phyloP scores from a whole-genome alignment of 2,329 filamentous ascomycete genomes.

The Diaporthe vexans region DNA sequence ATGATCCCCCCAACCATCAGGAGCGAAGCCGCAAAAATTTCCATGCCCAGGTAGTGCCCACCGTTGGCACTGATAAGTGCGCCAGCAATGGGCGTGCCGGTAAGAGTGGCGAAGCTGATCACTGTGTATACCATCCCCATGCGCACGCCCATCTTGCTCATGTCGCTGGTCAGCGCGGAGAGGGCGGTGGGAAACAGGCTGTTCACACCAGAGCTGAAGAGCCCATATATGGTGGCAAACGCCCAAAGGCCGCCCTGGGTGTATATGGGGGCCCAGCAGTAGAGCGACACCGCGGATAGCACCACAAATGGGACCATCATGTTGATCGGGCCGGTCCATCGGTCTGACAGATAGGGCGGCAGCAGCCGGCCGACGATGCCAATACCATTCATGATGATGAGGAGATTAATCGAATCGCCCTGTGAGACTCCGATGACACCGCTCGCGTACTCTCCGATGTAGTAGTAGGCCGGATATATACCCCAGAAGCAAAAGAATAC shows the following conservation, averaged over 20 bases:
- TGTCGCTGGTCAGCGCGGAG: slow-evolving; percentile 65
- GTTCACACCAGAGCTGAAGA: slow-evolving; percentile 74
- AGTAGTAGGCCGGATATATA: slow-evolving; percentile 72
- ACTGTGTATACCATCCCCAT: slow-evolving; percentile 72
- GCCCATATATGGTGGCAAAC: slow-evolving; percentile 74
- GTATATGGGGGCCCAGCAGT: slow-evolving; percentile 72
- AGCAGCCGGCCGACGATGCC: slow-evolving; percentile 70
- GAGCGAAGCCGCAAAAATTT: slow-evolving; percentile 61
- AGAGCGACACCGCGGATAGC: slow-evolving; percentile 60
- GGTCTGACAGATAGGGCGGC: slow-evolving; percentile 71
- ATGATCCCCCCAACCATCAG: slow-evolving; percentile 58
- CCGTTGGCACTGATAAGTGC: slow-evolving; percentile 59
- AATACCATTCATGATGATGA: slow-evolving; percentile 76
- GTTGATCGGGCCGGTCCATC: slow-evolving; percentile 69
- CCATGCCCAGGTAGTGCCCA: slow-evolving; percentile 61
- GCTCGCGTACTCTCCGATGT: slow-evolving; percentile 56
- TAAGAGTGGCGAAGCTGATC: slow-evolving; percentile 65
- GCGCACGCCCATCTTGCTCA: slow-evolving; percentile 65
- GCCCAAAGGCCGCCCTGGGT: slow-evolving; percentile 67
- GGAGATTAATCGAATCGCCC: slow-evolving; percentile 68
- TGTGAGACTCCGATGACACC: slow-evolving; percentile 57
- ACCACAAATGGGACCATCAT: slow-evolving; percentile 65
- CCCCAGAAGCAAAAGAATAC: slow-evolving; percentile 65
- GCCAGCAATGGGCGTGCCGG: slow-evolving; percentile 65
- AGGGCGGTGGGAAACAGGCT: slow-evolving; percentile 75